phyloP scores from a whole-genome alignment of 2,329 filamentous ascomycete genomes.

The Fusarium papillatum region DNA sequence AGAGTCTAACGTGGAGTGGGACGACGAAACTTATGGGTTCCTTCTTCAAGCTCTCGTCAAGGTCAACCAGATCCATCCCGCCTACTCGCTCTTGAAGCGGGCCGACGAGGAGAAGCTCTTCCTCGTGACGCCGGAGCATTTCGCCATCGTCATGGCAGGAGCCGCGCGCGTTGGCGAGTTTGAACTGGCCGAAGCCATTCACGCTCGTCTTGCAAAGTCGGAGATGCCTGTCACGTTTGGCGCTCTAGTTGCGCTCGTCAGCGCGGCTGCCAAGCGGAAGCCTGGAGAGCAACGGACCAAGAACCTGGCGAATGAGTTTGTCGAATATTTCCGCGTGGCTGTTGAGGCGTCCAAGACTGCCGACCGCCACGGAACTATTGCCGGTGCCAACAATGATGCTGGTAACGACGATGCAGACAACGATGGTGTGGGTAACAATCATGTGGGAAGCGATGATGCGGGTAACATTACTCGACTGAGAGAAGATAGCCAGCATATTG shows the following conservation, averaged over 20 bases:
- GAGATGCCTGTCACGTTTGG: constrained; percentile 58
- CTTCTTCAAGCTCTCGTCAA: constrained; percentile 63
- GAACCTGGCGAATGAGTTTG: constrained; percentile 45
- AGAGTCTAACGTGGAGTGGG: constrained; percentile 59
- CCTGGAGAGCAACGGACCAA: constrained; percentile 41
- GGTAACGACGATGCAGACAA: constrained; percentile 13
- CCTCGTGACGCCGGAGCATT: constrained; percentile 62
- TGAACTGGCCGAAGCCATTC: constrained; percentile 56
- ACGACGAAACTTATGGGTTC: constrained; percentile 63
- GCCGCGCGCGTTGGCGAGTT: constrained; percentile 62
- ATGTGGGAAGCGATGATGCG: constrained; percentile 3
- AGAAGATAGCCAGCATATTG: constrained; percentile 46
- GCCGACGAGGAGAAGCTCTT: constrained; percentile 60
- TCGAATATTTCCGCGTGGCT: constrained; percentile 45
- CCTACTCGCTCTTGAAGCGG: constrained; percentile 61
- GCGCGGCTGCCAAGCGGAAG: constrained; percentile 45
- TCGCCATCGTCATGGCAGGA: constrained; percentile 65
- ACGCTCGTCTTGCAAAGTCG: constrained; percentile 57
- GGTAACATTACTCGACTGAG: constrained; percentile 38
- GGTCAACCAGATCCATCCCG: constrained; percentile 63
- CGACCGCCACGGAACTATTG: neutral
- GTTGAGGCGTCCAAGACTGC: constrained; percentile 17
- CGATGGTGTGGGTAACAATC: constrained; percentile 23
- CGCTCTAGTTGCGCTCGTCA: constrained; percentile 57
- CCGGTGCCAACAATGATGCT: neutral